These are phyloP conservation scores for Petasospora rhodanensis DNA, from an alignment of 1,139 yeast genomes.

Conservation along the genomic window DNA sequence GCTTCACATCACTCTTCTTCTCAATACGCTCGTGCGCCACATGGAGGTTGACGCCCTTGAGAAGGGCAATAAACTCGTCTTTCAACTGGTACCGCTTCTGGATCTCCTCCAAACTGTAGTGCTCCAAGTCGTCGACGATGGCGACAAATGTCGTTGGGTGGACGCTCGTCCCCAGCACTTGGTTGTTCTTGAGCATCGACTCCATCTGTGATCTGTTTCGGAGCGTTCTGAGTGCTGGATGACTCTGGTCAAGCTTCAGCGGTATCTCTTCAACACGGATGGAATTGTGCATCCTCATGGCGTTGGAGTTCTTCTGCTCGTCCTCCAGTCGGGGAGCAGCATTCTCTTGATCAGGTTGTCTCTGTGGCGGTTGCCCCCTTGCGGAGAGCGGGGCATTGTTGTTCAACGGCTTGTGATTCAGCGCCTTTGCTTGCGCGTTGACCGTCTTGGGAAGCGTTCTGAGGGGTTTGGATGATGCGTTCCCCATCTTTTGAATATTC, in stretches of 20 bases:
- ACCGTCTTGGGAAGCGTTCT: too few relatives aligned
- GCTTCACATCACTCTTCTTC: conserved; percentile 3
- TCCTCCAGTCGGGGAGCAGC: too few relatives aligned
- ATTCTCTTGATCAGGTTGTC: too few relatives aligned
- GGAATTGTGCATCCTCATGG: too few relatives aligned
- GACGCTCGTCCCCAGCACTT: conserved; percentile 3
- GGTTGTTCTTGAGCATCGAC: conserved; percentile 4
- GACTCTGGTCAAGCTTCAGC: conserved; percentile 17
- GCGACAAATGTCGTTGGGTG: conserved; percentile 18
- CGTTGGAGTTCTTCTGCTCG: conserved; percentile 9
- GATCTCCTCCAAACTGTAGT: conserved; percentile 13
- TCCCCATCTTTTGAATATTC: too few relatives aligned
- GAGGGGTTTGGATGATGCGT: too few relatives aligned
- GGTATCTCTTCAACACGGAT: conserved; percentile 19
- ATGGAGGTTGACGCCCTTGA: conserved; percentile 4
- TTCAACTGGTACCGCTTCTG: conserved; percentile 11
- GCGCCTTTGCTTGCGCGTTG: too few relatives aligned
- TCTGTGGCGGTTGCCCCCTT: too few relatives aligned
- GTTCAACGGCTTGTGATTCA: too few relatives aligned
- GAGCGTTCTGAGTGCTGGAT: conserved; percentile 16
- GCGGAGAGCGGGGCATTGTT: too few relatives aligned
- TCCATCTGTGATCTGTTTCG: conserved; percentile 15
- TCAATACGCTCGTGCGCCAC: conserved; percentile 6
- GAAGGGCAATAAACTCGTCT: conserved; percentile 1
- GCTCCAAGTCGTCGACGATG: conserved; percentile 17